phyloP scores from a whole-genome alignment of 2,329 filamentous ascomycete genomes.

The Ceratocystiopsis sp. region DNA sequence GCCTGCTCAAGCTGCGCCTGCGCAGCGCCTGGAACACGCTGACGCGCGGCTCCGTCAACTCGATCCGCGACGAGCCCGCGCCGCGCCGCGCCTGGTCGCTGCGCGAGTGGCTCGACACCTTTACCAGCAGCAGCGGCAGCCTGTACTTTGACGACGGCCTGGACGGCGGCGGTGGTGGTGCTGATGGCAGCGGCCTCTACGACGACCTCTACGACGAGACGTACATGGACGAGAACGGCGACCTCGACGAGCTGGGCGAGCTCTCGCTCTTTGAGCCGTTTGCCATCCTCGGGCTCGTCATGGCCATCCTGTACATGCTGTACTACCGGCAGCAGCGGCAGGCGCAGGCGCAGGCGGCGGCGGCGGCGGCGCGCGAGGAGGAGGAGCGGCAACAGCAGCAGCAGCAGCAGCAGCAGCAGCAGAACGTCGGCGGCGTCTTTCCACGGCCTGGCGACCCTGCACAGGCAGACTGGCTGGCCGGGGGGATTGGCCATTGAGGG shows the following conservation, averaged over 20 bases:
- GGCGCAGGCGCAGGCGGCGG: slow-evolving; percentile 9
- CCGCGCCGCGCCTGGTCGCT: slow-evolving; percentile 59
- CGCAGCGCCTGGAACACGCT: slow-evolving; percentile 91
- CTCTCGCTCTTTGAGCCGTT: slow-evolving; percentile 57
- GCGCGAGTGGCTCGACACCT: slow-evolving; percentile 73
- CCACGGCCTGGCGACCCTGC: slow-evolving; percentile 48
- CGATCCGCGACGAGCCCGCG: slow-evolving; percentile 59
- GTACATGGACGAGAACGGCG: slow-evolving; percentile 27
- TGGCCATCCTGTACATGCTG: slow-evolving; percentile 57
- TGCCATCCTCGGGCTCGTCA: slow-evolving; percentile 62
- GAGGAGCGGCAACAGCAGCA: slow-evolving; percentile 11
- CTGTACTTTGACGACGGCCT: slow-evolving; percentile 31
- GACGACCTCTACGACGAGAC: not conserved
- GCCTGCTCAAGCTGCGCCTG: slow-evolving; percentile 66
- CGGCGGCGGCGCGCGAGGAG: slow-evolving; percentile 25
- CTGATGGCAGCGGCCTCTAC: slow-evolving; percentile 15
- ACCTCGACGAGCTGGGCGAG: slow-evolving; percentile 55
- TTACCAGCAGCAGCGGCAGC: slow-evolving; percentile 48
- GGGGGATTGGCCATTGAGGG: slow-evolving; percentile 42
- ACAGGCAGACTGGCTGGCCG: slow-evolving; percentile 45
- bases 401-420: slow-evolving; percentile 7
- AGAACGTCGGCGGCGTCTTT: slow-evolving; percentile 15
- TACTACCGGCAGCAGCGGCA: slow-evolving; percentile 65
- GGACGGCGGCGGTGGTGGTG: slow-evolving; percentile 6
- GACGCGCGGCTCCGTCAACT: slow-evolving; percentile 79